Conservation (phyloP, 2,329 filamentous ascomycete genomes). For the Claviceps spartinae region DNA sequence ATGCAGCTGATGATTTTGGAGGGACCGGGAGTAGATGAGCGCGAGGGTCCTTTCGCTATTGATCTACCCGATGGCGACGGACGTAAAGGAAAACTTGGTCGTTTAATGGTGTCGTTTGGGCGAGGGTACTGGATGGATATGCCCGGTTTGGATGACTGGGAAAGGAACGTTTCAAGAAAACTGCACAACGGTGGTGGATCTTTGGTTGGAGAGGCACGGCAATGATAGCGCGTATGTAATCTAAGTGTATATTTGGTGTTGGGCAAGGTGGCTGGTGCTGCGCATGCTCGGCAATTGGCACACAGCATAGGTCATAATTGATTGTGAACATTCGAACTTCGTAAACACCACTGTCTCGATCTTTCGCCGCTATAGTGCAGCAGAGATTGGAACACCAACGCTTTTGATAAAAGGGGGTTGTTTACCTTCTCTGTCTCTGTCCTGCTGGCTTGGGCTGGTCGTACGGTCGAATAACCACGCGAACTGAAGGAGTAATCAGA, state of each 20-base stretch:
- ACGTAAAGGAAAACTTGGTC: conserved; percentile 66
- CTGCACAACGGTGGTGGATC: conserved; percentile 28
- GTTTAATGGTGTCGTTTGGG: conserved; percentile 61
- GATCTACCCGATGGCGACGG: conserved; percentile 63
- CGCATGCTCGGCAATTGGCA: neutral
- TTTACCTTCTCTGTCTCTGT: too few relatives aligned
- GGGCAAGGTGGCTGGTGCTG: neutral
- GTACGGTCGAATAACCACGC: neutral
- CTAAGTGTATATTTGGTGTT: neutral
- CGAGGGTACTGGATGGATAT: conserved; percentile 71
- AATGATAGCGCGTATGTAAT: neutral
- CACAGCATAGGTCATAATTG: too few relatives aligned
- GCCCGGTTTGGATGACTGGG: conserved; percentile 54
- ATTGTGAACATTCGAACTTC: too few relatives aligned
- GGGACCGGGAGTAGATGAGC: conserved; percentile 29
- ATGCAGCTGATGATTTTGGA: conserved; percentile 35
- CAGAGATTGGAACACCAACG: too few relatives aligned
- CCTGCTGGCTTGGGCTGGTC: neutral
- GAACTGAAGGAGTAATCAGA: neutral
- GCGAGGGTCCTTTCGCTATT: conserved; percentile 53
- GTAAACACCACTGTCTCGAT: too few relatives aligned
- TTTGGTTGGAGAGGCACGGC: conserved; percentile 21
- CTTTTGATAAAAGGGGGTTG: neutral
- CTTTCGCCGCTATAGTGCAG: too few relatives aligned
- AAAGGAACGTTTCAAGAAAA: conserved; percentile 43